Percentiles rank a stretch among this genome's conserved stretches.
phyloP scores from a whole-genome alignment of 2,329 filamentous ascomycete genomes.

The Venturia effusa region DNA sequence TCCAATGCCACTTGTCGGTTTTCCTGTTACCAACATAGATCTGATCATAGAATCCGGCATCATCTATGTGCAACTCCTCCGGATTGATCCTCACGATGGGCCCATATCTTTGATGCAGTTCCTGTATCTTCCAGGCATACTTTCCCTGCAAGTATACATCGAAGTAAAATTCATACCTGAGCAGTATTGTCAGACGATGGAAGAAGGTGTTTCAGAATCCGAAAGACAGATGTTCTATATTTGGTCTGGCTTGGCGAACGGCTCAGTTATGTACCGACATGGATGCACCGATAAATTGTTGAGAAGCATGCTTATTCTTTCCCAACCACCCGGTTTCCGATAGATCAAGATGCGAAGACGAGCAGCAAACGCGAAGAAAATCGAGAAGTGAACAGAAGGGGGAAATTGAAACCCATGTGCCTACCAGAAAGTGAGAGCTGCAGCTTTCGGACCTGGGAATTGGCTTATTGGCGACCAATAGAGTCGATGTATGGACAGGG shows the following conservation, averaged over 20 bases:
- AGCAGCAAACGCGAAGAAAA: background rate
- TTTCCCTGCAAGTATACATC: slow-evolving; percentile 11
- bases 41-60: slow-evolving; percentile 16
- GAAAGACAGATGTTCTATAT: background rate
- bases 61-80: slow-evolving; percentile 17
- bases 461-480: slow-evolving; percentile 3
- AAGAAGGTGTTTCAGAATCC: background rate
- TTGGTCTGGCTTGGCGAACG: no score
- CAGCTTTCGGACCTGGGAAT: slow-evolving; percentile 12
- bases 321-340: background rate
- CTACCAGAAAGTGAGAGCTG: slow-evolving; percentile 11
- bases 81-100: slow-evolving; percentile 19
- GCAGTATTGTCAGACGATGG: background rate
- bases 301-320: background rate
- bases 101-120: slow-evolving; percentile 11
- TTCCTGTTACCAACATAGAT: slow-evolving; percentile 21
- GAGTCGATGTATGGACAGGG: background rate
- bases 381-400: background rate
- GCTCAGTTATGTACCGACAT: no score
- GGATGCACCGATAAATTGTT: background rate
- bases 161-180: slow-evolving; percentile 14
- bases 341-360: background rate
- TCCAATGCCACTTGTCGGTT: slow-evolving; percentile 16
- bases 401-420: background rate
- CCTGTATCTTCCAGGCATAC: slow-evolving; percentile 12